A percentile compares a stretch with the other conserved stretches of the same genome.
These are phyloP conservation scores for Dorcoceras hygrometricum DNA, from an alignment of 257 asterid genomes.

Conservation along the genomic window DNA sequence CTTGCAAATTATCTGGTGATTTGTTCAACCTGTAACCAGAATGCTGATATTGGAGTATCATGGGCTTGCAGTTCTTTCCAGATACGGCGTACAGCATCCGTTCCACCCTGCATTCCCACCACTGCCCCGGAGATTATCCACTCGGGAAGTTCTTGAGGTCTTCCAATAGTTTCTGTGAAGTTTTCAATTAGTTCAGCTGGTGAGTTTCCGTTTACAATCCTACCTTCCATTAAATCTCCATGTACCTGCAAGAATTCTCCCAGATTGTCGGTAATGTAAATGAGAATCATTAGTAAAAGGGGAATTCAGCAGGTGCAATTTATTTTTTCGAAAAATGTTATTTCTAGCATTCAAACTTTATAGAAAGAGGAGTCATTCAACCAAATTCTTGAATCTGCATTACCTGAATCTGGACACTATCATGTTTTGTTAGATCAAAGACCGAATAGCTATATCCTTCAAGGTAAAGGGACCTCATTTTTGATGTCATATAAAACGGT, in stretches of 20 bases:
- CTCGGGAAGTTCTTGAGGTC: slow-evolving; percentile 85
- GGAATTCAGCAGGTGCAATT: neutral
- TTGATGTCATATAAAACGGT: slow-evolving; percentile 85
- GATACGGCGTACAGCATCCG: slow-evolving; percentile 44
- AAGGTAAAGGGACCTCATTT: slow-evolving; percentile 83
- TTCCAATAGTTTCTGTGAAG: slow-evolving; percentile 77
- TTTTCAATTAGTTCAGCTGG: slow-evolving; percentile 74
- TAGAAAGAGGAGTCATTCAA: no score
- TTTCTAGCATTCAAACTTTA: no score
- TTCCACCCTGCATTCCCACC: slow-evolving; percentile 98
- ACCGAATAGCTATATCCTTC: slow-evolving; percentile 90
- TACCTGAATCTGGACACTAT: slow-evolving; percentile 88
- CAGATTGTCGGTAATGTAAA: neutral
- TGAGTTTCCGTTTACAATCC: slow-evolving; percentile 73
- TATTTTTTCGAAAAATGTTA: no score
- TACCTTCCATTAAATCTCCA: slow-evolving; percentile 73
- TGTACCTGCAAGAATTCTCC: slow-evolving; percentile 48
- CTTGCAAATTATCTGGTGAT: slow-evolving; percentile 10
- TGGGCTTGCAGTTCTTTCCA: slow-evolving; percentile 58
- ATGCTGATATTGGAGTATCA: slow-evolving; percentile 89
- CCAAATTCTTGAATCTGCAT: neutral
- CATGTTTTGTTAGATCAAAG: slow-evolving; percentile 74
- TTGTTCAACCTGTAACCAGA: slow-evolving; percentile 84
- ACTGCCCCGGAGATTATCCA: slow-evolving; percentile 96
- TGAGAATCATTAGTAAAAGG: neutral